Evolutionary conservation across 129 eudicot genomes (phyloP).

Genomic region (Glebionis coronaria): DNA sequence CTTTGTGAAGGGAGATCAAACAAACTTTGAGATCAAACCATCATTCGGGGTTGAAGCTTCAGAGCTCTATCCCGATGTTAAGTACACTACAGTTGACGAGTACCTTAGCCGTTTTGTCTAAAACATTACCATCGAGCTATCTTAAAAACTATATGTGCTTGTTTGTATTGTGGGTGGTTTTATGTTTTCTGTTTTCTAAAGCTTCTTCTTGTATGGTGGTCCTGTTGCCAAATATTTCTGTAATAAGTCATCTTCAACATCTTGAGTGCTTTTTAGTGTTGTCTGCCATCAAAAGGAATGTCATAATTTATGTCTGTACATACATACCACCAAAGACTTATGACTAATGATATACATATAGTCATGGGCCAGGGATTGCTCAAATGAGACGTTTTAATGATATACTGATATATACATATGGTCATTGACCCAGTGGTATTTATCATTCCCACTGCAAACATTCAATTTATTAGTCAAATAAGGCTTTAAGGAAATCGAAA

Average conservation of each 20-base stretch:
- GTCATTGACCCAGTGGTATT: too few relatives aligned
- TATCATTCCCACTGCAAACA: too few relatives aligned
- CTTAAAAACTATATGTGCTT: background rate
- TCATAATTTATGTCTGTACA: too few relatives aligned
- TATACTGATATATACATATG: too few relatives aligned
- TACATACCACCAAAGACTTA: background rate
- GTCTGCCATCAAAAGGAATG: background rate
- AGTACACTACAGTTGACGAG: constrained; percentile 46
- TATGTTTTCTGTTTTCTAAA: background rate
- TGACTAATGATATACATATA: too few relatives aligned
- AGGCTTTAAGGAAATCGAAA: too few relatives aligned
- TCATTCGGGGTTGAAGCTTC: constrained; percentile 56
- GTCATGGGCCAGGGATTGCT: too few relatives aligned
- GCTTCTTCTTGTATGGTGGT: background rate
- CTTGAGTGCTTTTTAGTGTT: background rate
- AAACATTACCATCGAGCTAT: constrained; percentile 1
- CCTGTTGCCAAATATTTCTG: background rate
- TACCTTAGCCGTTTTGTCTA: constrained; percentile 28
- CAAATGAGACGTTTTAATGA: too few relatives aligned
- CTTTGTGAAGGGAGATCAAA: constrained; percentile 61
- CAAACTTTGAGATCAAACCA: constrained; percentile 50
- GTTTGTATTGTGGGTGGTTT: constrained; percentile 13
- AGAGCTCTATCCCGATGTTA: constrained; percentile 46
- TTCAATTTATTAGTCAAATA: too few relatives aligned
- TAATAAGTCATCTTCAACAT: background rate